These are phyloP conservation scores for Pseudocohnilembus persalinus DNA, from an alignment of 169 alveolate genomes.

Conservation along the genomic window DNA sequence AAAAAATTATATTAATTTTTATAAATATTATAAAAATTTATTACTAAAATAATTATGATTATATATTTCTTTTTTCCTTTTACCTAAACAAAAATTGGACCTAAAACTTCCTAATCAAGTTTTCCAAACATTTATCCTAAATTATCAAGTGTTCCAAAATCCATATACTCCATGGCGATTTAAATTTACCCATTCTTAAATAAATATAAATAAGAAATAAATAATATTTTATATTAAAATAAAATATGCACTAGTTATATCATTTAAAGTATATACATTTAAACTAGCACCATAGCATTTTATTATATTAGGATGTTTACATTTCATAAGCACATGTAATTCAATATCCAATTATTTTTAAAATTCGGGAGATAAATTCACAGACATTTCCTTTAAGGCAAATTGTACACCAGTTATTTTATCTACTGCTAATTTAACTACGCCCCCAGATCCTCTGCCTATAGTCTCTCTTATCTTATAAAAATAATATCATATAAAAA, in stretches of 20 bases:
- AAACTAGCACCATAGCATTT: slow-evolving; percentile 68
- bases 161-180: slow-evolving; percentile 71
- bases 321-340: slow-evolving; percentile 59
- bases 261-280: not conserved
- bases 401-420: slow-evolving; percentile 12
- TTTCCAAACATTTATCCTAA: slow-evolving; percentile 38
- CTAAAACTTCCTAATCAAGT: slow-evolving; percentile 58
- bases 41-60: not conserved
- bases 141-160: slow-evolving; percentile 57
- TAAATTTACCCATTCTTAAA: slow-evolving; percentile 62
- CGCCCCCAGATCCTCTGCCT: slow-evolving; percentile 36
- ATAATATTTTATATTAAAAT: not conserved
- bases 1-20: no score
- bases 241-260: not conserved
- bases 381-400: slow-evolving; percentile 26
- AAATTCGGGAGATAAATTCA: slow-evolving; percentile 35
- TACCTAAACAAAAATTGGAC: slow-evolving; percentile 50
- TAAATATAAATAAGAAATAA: no score
- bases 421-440: slow-evolving; percentile 22
- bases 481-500: no score
- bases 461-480: not conserved
- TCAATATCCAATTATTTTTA: slow-evolving; percentile 56
- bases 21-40: not conserved
- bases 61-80: not conserved
- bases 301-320: slow-evolving; percentile 55